Conservation (phyloP, 2,329 filamentous ascomycete genomes). For the Myriosclerotinia duriaeana region DNA sequence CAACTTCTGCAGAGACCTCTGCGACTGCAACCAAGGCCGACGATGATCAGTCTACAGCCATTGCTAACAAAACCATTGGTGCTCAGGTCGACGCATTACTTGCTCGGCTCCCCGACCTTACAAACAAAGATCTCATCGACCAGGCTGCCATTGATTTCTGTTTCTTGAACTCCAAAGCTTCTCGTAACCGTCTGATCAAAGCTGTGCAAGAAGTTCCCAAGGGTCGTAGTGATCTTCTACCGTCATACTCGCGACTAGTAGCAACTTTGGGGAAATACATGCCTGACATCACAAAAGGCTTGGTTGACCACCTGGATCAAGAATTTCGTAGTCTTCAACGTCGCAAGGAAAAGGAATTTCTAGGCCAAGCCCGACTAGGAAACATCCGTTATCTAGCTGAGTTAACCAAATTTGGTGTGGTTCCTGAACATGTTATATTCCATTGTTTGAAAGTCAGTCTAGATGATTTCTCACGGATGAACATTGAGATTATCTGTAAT, state of each 20-base stretch:
- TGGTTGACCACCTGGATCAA: constrained; percentile 90
- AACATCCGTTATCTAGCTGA: constrained; percentile 98
- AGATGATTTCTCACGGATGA: constrained; percentile 97
- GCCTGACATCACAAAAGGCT: constrained; percentile 86
- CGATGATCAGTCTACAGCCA: constrained; percentile 88
- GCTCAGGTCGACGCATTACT: constrained; percentile 93
- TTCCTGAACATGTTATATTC: constrained; percentile 97
- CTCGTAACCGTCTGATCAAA: constrained; percentile 89
- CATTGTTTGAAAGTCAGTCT: constrained; percentile 97
- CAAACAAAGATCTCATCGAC: constrained; percentile 87
- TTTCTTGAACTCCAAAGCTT: constrained; percentile 97
- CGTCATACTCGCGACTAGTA: constrained; percentile 87
- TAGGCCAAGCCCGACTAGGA: constrained; percentile 87
- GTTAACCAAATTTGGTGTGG: constrained; percentile 95
- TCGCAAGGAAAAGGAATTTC: constrained; percentile 95
- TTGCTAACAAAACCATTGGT: constrained; percentile 95
- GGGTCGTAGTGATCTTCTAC: constrained; percentile 85
- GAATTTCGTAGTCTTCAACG: constrained; percentile 96
- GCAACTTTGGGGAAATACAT: constrained; percentile 93
- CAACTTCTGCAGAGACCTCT: constrained; percentile 45
- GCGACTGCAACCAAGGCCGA: constrained; percentile 51
- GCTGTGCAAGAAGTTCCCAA: constrained; percentile 93
- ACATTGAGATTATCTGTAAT: constrained; percentile 97
- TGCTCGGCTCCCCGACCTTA: constrained; percentile 83
- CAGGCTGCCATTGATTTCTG: constrained; percentile 95